phyloP scores from a whole-genome alignment of 2,329 filamentous ascomycete genomes.

The Ceratocystis variospora region DNA sequence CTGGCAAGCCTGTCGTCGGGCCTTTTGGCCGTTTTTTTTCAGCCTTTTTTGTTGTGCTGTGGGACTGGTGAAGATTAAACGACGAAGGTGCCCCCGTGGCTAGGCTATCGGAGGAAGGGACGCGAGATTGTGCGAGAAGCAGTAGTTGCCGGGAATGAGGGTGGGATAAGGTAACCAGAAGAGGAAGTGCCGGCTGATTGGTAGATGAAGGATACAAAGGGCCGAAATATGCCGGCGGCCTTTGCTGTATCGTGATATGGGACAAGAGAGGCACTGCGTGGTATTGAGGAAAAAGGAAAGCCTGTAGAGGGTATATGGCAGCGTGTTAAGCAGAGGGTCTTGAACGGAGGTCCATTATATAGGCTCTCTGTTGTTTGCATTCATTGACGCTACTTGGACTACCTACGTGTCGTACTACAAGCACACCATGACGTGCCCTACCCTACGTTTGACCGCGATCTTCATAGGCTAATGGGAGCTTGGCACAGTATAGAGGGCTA shows the following conservation, averaged over 20 bases:
- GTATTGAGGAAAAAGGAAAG: background rate
- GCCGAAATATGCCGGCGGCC: background rate
- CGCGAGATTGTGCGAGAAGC: background rate
- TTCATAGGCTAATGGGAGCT: background rate
- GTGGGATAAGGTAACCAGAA: background rate
- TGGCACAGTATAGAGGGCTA: background rate
- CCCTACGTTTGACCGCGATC: background rate
- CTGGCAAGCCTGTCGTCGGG: background rate
- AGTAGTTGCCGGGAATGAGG: background rate
- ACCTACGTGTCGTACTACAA: background rate
- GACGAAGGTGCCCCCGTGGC: background rate
- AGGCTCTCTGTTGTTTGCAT: background rate
- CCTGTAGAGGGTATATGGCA: background rate
- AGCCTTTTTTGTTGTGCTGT: background rate
- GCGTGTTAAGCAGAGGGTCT: background rate
- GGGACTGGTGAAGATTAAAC: background rate
- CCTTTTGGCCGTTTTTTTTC: background rate
- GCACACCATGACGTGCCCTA: background rate
- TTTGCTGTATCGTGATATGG: background rate
- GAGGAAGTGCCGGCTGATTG: background rate
- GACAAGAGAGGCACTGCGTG: background rate
- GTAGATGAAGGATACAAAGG: background rate
- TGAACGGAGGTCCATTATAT: background rate
- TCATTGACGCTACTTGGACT: background rate
- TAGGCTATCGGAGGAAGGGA: background rate